Evolutionary conservation across 2,329 filamentous ascomycete species (phyloP), one percentile per base, ranked within the genome.

Genomic region (Celoporthe dispersa): DNA sequence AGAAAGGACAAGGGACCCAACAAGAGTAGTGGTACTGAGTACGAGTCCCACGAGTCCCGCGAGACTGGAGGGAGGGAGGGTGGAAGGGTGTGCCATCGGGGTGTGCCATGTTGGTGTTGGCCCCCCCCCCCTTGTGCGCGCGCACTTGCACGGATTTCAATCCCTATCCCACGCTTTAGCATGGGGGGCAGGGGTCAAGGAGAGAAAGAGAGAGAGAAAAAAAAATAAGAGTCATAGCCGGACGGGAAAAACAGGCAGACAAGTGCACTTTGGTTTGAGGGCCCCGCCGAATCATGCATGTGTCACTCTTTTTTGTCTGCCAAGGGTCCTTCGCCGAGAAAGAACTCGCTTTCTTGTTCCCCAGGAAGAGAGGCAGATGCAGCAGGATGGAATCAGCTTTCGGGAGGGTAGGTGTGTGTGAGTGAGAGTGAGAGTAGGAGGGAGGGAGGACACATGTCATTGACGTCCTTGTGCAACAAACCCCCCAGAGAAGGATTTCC

Each of bases 1-100:
- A 70, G 70, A 70, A 41, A 55, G 41, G 33, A 35, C 48, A 25
- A n/a, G 59, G 62, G 37, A n/a, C 35, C 61, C 11, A 8, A 8
- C 60, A 37, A 68, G 57, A 62, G 37, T 68, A 51, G 53, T 57
- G n/a, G 57, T 66, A 67, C 67, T 55, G 39, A 66, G 62, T 64
- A 64, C 41, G 35, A 28, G 16, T 63, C 55, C 66, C 31, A 64
- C 41, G 35, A 28, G 25, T 63, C 57, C 66, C 31, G 28, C 25
- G 33, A 33, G 39, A 44, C 25, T 57, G 25, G 16, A 41, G 44
- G 35, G 41, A 12, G 44, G 22, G 44, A n/a, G 44, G 44, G 44
- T 48, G 44, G 44, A 9, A n/a, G 8, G 48, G 35, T 35, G 33
- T 63, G n/a, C 16, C 35, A 39, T 60, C n/a, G 59, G 25, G n/a